These are phyloP conservation scores for Trichosporon coremiiforme DNA, from an alignment of 1,284 basidiomycete species.

Conservation along the genomic window DNA sequence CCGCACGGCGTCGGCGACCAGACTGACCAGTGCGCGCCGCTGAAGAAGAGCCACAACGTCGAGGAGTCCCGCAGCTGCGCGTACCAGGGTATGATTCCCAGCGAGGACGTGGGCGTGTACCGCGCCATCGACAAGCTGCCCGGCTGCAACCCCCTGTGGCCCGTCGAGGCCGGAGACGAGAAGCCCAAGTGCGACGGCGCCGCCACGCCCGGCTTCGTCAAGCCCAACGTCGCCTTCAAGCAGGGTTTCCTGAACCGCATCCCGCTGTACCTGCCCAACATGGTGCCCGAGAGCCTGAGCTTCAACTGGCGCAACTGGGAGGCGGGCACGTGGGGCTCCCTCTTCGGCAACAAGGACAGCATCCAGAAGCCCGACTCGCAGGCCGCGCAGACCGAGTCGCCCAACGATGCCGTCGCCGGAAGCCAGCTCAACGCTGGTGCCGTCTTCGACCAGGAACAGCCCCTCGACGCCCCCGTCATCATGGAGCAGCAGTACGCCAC, in stretches of 20 bases:
- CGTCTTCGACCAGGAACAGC: background rate
- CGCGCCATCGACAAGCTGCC: constrained; percentile 24
- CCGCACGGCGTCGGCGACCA: constrained; percentile 24
- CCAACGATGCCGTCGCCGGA: background rate
- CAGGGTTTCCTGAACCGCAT: constrained; percentile 13
- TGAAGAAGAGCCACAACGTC: background rate
- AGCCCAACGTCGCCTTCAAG: constrained; percentile 18
- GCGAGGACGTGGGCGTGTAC: constrained; percentile 27
- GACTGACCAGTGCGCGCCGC: constrained; percentile 12
- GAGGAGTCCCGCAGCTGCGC: constrained; percentile 17
- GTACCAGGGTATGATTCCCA: constrained; percentile 26
- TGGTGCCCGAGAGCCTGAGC: background rate
- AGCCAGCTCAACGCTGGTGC: background rate
- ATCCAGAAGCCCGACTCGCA: background rate
- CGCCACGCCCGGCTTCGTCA: constrained; percentile 12
- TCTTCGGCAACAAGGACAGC: background rate
- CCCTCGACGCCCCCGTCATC: constrained; percentile 5
- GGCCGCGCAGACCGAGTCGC: background rate
- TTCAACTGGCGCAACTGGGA: constrained; percentile 1
- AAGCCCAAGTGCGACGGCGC: constrained; percentile 19
- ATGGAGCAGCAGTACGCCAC: background rate
- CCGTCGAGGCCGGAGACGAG: background rate
- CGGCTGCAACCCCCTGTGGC: constrained; percentile 29
- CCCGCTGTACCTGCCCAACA: background rate
- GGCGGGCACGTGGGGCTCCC: background rate